Percentiles rank a stretch among this genome's conserved stretches.
These are phyloP conservation scores for Podospora pseudopauciseta DNA, from an alignment of 495 filamentous ascomycete genomes.

Conservation along the genomic window DNA sequence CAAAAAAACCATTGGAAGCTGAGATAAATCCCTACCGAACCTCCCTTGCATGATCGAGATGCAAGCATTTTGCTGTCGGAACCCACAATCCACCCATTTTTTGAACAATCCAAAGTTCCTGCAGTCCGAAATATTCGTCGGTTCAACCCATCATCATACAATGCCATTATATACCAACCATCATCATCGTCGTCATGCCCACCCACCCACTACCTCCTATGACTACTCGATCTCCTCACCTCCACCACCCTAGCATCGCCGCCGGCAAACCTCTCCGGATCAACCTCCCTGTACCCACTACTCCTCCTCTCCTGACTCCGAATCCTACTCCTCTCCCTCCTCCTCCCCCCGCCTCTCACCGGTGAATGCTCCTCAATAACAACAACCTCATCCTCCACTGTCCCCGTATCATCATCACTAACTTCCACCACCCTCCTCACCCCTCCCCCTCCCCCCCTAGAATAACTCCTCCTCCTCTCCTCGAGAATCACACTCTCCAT, in stretches of 20 bases:
- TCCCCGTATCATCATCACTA: conserved; percentile 17
- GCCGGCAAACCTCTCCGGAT: conserved; percentile 33
- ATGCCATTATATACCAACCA: not conserved
- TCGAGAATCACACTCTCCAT: conserved; percentile 39
- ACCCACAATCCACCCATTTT: not conserved
- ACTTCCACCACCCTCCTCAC: conserved; percentile 23
- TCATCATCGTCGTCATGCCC: not conserved
- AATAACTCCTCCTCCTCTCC: conserved; percentile 26
- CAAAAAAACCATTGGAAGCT: not conserved
- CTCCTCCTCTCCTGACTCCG: conserved; percentile 36
- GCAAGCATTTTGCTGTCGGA: not conserved
- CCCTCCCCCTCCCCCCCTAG: conserved; percentile 17
- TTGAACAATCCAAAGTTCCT: no score
- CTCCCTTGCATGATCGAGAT: not conserved
- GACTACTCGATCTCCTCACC: conserved; percentile 32
- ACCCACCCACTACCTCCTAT: conserved; percentile 16
- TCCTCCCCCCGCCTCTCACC: conserved; percentile 11
- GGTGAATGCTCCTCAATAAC: conserved; percentile 45
- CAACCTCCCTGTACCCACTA: conserved; percentile 32
- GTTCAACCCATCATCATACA: not conserved
- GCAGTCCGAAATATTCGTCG: no score
- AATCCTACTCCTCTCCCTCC: conserved; percentile 30
- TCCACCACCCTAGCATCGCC: conserved; percentile 31
- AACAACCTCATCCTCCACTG: conserved; percentile 42
- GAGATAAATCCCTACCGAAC: not conserved